Percentiles rank a stretch among this genome's conserved stretches.
Evolutionary conservation across 2,329 filamentous ascomycete genomes (phyloP).

Genomic region (Pyricularia grisea): DNA sequence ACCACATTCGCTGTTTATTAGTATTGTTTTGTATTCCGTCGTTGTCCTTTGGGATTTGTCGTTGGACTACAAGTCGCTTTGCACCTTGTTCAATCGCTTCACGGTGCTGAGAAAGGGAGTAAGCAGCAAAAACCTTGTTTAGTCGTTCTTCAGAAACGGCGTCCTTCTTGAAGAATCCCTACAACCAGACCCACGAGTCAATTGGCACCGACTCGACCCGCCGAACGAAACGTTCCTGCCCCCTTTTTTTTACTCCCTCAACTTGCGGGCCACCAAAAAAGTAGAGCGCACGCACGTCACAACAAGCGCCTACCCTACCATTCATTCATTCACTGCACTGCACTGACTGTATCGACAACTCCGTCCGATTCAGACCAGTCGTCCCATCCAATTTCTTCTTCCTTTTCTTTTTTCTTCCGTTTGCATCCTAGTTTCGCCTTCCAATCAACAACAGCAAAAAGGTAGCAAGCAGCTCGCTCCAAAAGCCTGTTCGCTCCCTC

Average conservation of each 20-base stretch:
- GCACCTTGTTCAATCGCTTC: background rate
- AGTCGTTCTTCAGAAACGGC: background rate
- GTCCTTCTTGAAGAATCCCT: background rate
- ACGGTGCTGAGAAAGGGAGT: background rate
- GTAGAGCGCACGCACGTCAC: background rate
- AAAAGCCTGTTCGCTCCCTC: background rate
- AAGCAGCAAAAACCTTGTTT: background rate
- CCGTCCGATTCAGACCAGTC: background rate
- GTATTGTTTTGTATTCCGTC: background rate
- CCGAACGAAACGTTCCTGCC: constrained; percentile 1
- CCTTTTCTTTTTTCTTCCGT: background rate
- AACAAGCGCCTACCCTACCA: background rate
- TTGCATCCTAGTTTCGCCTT: background rate
- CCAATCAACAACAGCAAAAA: background rate
- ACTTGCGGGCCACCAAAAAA: background rate
- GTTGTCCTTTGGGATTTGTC: background rate
- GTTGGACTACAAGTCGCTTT: background rate
- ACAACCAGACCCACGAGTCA: background rate
- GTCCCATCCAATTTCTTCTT: background rate
- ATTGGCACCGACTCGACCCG: constrained; percentile 1
- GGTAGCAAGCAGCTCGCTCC: background rate
- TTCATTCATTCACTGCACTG: background rate
- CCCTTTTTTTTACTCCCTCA: background rate
- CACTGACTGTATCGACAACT: background rate
- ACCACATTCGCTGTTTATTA: background rate